A percentile compares a stretch with the other conserved stretches of the same genome.
These are phyloP conservation scores for Avicennia marina DNA, from an alignment of 257 asterid genomes.

Conservation along the genomic window DNA sequence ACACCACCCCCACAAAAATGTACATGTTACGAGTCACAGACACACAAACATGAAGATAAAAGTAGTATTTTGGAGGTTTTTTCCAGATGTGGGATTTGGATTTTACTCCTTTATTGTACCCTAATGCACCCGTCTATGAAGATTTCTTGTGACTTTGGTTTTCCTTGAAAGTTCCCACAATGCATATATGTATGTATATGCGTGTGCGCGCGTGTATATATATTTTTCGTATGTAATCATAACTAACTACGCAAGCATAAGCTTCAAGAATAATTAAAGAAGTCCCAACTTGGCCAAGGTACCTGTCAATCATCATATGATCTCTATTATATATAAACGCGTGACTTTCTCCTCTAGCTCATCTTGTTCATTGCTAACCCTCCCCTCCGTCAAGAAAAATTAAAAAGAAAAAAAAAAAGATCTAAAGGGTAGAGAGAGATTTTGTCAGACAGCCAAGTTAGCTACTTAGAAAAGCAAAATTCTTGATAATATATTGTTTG, in stretches of 20 bases:
- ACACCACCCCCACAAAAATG: constrained; percentile 18
- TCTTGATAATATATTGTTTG: too few species aligned
- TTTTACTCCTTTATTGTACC: constrained; percentile 27
- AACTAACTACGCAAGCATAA: constrained; percentile 58
- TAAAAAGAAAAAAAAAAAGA: too few species aligned
- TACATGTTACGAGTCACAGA: constrained; percentile 5
- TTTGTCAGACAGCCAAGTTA: too few species aligned
- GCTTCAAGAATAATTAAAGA: constrained; percentile 33
- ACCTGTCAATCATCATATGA: constrained; percentile 24
- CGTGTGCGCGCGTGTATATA: too few species aligned
- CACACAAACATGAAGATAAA: constrained; percentile 25
- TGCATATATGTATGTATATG: background rate
- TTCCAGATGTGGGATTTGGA: constrained; percentile 28
- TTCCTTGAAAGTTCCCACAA: constrained; percentile 31
- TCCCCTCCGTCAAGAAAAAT: background rate
- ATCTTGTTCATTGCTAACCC: background rate
- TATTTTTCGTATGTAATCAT: constrained; percentile 20
- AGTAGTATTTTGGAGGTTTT: constrained; percentile 46
- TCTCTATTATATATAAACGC: constrained; percentile 23
- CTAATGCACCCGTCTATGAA: constrained; percentile 16
- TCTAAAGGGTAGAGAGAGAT: too few species aligned
- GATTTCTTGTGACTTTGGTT: constrained; percentile 48
- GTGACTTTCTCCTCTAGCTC: constrained; percentile 9
- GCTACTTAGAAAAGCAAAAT: too few species aligned
- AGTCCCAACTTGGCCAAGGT: constrained; percentile 34